Base-by-base conservation (phyloP, 306 rosid genomes). In the Ormosia emarginata region DNA sequence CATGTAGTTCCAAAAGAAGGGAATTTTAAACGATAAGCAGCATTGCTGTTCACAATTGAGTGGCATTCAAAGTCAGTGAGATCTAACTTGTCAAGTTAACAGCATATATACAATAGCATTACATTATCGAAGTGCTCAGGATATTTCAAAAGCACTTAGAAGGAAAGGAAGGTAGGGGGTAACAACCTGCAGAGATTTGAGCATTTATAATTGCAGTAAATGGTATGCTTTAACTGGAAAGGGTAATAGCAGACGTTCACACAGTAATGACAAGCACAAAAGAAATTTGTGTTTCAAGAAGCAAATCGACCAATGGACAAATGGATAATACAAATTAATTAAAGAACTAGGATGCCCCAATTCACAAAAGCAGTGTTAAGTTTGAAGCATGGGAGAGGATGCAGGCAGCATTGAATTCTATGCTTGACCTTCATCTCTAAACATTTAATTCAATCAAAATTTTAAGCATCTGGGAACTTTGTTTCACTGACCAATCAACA, bases 381-480 rank as follows among this genome's bases (percentile, higher is more conserved):
- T 73, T 32, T 53, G 34, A 69, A 57, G 55, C 44, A 82, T 5
- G 72, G 5, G 8, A 32, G 29, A 62, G 34, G 32, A 44, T 5
- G n/a, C 74, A 18, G 58, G 59, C 50, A 41, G 70, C 74, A 64
- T 1, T 36, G 57, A 64, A 29, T 64, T 67, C 58, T 78, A 33
- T 8, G 64, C 81, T 33, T 40, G 50, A 75, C 52, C 46, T 66
- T 83, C 69, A 83, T 81, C 76, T 74, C 67, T 73, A 62, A 78
- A 68, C 65, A 79, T 36, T 52, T 6, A 56, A 69, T 71, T 64
- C 30, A 77, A 79, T 17, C 86, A 68, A 82, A 83, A 78, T 77
- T 88, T 62, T 81, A 64, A 80, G 83, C 71, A 80, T 55, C 37
- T 17, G 44, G 66, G 79, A 67, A 62, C 71, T 67, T 12, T 46